phyloP scores from a whole-genome alignment of 495 filamentous ascomycete genomes.

The Trichoderma asperelloides region DNA sequence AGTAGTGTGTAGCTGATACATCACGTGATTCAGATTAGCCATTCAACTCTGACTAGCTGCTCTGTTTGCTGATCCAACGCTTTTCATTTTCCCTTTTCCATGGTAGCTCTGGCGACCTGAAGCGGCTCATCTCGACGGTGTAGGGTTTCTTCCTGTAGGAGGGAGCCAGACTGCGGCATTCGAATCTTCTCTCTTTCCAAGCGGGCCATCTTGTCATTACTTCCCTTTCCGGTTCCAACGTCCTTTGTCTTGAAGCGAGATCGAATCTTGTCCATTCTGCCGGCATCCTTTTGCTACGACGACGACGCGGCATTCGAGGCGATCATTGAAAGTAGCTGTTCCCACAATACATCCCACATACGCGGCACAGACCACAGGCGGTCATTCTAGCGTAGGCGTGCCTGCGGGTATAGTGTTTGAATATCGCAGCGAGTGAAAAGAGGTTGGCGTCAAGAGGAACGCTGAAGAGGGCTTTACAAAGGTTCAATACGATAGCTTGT shows the following conservation, averaged over 20 bases:
- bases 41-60: neutral
- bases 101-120: neutral
- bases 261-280: too few relatives aligned
- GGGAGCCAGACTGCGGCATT: neutral
- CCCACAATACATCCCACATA: neutral
- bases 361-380: neutral
- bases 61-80: neutral
- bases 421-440: neutral
- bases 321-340: neutral
- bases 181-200: neutral
- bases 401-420: conserved; percentile 3
- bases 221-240: neutral
- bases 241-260: neutral
- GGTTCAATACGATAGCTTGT: conserved; percentile 5
- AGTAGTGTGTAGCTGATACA: neutral
- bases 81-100: neutral
- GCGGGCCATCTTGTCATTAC: neutral
- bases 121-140: neutral
- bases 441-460: neutral
- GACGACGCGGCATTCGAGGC: neutral
- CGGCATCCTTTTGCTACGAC: neutral
- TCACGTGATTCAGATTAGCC: neutral
- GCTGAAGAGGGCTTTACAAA: neutral
- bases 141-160: neutral
- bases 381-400: conserved; percentile 4